phyloP scores from a whole-genome alignment of 2,329 filamentous ascomycete species.

The Curvularia verruculosa region DNA sequence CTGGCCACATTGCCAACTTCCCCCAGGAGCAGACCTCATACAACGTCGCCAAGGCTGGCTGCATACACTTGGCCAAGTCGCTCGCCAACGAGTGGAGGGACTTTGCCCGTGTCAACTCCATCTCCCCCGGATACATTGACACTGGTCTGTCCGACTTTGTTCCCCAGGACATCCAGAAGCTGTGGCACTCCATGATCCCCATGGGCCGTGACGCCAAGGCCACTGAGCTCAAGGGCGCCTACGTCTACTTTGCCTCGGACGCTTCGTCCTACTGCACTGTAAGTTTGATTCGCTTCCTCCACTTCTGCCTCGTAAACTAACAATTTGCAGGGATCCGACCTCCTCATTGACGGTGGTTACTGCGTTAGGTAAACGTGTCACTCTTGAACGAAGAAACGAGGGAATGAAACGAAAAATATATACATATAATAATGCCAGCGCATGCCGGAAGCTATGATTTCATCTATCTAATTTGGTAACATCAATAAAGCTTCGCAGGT shows the following conservation, averaged over 20 bases:
- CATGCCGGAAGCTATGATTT: conserved; percentile 21
- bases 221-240: conserved; percentile 81
- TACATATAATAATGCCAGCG: too few species aligned
- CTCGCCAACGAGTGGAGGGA: conserved; percentile 73
- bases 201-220: conserved; percentile 78
- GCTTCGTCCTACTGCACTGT: conserved; percentile 82
- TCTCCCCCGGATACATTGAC: conserved; percentile 72
- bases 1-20: conserved; percentile 83
- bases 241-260: conserved; percentile 80
- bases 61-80: conserved; percentile 67
- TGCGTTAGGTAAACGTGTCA: conserved; percentile 48
- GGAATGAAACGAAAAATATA: conserved; percentile 18
- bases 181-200: conserved; percentile 80
- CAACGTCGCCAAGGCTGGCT: conserved; percentile 66
- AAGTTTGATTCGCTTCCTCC: conserved; percentile 15
- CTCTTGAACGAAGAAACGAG: conserved; percentile 16
- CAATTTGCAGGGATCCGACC: conserved; percentile 60
- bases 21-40: conserved; percentile 66
- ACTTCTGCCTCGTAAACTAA: conserved; percentile 22
- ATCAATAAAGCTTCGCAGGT: conserved; percentile 26
- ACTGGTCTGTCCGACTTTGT: conserved; percentile 71
- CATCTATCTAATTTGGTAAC: conserved; percentile 22
- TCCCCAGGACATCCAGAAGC: conserved; percentile 69
- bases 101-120: conserved; percentile 71
- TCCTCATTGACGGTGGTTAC: conserved; percentile 79